Conservation (phyloP, 2,329 filamentous ascomycete species). For the Fusarium denticulatum region DNA sequence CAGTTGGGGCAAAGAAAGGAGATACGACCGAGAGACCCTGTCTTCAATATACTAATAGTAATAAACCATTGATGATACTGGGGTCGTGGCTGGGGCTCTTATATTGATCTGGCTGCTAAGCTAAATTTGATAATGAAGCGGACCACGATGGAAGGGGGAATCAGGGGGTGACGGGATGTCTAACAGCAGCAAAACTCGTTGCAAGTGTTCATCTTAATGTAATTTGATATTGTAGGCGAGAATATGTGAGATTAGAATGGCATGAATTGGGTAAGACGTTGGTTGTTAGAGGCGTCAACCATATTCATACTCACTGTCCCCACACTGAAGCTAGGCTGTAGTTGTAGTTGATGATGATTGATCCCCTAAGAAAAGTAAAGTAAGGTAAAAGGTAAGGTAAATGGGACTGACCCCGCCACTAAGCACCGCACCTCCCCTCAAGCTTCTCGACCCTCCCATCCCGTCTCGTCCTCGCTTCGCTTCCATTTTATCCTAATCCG, state of each 20-base stretch:
- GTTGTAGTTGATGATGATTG: conserved; percentile 17
- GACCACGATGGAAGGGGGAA: not conserved
- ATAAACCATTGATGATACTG: conserved; percentile 19
- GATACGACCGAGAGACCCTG: conserved; percentile 22
- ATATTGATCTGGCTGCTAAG: conserved; percentile 26
- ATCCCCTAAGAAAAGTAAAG: conserved; percentile 33
- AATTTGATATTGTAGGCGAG: conserved; percentile 22
- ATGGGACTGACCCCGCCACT: conserved; percentile 43
- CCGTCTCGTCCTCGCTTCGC: not conserved
- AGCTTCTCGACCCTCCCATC: conserved; percentile 34
- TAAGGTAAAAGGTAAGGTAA: conserved; percentile 45
- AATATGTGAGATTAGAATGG: conserved; percentile 19
- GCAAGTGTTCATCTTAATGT: conserved; percentile 8
- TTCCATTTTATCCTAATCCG: conserved; percentile 34
- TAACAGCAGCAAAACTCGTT: not conserved
- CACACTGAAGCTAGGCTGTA: conserved; percentile 29
- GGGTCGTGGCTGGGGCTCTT: conserved; percentile 27
- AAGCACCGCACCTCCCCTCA: conserved; percentile 37
- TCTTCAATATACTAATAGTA: conserved; percentile 5
- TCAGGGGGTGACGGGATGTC: conserved; percentile 1
- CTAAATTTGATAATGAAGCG: conserved; percentile 25
- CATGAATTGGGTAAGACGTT: conserved; percentile 32
- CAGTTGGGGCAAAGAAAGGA: conserved; percentile 12
- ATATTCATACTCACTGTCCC: conserved; percentile 10
- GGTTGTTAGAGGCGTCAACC: conserved; percentile 14